Evolutionary conservation across 176 grass and related monocot species (phyloP).

Genomic region (Hsuehochloa calcarea): DNA sequence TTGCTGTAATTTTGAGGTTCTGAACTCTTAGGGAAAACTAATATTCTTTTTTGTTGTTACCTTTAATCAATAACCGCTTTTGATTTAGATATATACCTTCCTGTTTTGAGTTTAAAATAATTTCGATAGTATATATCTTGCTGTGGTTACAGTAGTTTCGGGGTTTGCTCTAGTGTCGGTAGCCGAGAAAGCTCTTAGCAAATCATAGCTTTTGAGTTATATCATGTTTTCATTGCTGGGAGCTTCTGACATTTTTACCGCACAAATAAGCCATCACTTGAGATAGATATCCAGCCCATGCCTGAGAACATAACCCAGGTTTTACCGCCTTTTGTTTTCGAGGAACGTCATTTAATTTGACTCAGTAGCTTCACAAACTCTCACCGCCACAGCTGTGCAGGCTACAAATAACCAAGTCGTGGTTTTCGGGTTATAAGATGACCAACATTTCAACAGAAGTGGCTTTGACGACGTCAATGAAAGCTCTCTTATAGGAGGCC

Average conservation of each 20-base stretch:
- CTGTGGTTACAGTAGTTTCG: too few species aligned
- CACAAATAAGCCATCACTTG: not conserved
- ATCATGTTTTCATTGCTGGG: not conserved
- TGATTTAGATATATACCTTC: not conserved
- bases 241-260: not conserved
- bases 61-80: not conserved
- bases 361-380: not conserved
- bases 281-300: not conserved
- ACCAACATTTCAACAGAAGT: not conserved
- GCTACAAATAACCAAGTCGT: not conserved
- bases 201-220: not conserved
- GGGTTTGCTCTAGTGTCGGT: too few species aligned
- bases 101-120: not conserved
- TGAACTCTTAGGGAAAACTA: not conserved
- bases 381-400: not conserved
- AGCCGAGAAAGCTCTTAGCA: not conserved
- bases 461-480: conserved; percentile 45
- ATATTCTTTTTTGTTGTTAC: not conserved
- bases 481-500: not conserved
- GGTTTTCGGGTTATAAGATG: not conserved
- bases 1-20: not conserved
- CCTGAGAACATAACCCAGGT: not conserved
- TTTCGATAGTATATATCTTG: not conserved
- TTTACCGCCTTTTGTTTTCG: not conserved
- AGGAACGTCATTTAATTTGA: not conserved